These are phyloP conservation scores for Paramecium tetraurelia DNA, from an alignment of 73 alveolate species.

Conservation along the genomic window DNA sequence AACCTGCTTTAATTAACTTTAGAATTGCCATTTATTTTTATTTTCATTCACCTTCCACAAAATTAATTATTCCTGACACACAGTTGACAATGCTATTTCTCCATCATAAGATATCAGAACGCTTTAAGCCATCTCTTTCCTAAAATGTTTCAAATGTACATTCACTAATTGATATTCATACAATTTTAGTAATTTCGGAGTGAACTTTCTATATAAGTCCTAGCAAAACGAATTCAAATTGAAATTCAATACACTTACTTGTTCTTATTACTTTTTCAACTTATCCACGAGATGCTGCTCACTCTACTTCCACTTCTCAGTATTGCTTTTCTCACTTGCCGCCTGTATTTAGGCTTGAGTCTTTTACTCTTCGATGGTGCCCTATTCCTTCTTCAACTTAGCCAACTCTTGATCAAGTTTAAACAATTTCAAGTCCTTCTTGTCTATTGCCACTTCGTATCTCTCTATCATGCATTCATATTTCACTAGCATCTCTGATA, in stretches of 20 bases:
- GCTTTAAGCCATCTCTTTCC: neutral
- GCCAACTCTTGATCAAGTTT: neutral
- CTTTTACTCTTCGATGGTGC: neutral
- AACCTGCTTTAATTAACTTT: neutral
- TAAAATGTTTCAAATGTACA: neutral
- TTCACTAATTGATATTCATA: neutral
- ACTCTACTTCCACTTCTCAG: neutral
- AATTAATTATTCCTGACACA: neutral
- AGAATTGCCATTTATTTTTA: neutral
- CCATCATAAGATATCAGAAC: neutral
- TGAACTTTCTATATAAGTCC: neutral
- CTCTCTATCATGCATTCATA: neutral
- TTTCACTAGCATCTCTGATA: neutral
- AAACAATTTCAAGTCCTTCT: neutral
- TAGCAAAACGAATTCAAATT: neutral
- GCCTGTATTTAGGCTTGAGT: neutral
- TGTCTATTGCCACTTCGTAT: neutral
- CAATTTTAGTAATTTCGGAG: neutral
- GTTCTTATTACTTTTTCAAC: neutral
- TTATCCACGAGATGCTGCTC: neutral
- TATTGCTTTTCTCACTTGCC: neutral
- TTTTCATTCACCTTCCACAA: neutral
- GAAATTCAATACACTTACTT: neutral
- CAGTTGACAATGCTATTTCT: neutral
- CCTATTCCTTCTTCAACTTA: neutral